Evolutionary conservation across 2,329 filamentous ascomycete species (phyloP), one percentile per base, ranked within the genome.

Genomic region (Paecilomyces niveus): DNA sequence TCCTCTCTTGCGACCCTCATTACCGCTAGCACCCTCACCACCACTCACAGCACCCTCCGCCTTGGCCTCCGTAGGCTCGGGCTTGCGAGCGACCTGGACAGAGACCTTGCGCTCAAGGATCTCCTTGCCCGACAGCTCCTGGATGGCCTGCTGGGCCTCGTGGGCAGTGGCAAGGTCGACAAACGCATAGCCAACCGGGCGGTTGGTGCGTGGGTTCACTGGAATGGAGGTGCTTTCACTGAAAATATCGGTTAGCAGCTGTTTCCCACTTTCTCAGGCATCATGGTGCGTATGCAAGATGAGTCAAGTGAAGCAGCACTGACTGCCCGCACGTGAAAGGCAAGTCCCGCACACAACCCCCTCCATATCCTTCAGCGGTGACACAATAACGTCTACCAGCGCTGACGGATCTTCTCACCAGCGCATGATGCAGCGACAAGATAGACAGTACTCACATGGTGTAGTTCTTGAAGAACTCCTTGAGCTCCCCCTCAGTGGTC

Each of bases 401-500:
- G 8, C n/a, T 18, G 39, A 45, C 4, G 15, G 15, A 45, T 18
- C 8, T 7, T 0, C 15, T 18, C 39, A 18, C 39, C n/a, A 45
- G 39, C 9, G 39, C 39, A 45, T 3, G 5, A n/a, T 45, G n/a
- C n/a, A 21, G 8, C 39, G 39, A 45, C 39, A 7, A 18, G 18
- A 18, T 10, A 24, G 26, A 21, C 26, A 9, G 13, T 1, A 90
- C 93, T 85, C 86, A 99, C 94, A 99, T 91, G 84, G 94, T 89
- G 85, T 96, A 97, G 80, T 88, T 90, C 85, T 94, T 93, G 89
- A 99, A 99, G 86, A 99, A 99, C 72, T 94, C 90, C 85, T 95
- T 96, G 86, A 99, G 91, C 88, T 97, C 92, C 89, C 90, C 94
- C 90, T 97, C 94, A 79, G 92, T 96, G 88, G 94, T 97, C 88